Percentiles rank a stretch among this genome's conserved stretches.
Evolutionary conservation across 2,329 filamentous ascomycete species (phyloP).

Genomic region (Ceratocystis harringtonii): DNA sequence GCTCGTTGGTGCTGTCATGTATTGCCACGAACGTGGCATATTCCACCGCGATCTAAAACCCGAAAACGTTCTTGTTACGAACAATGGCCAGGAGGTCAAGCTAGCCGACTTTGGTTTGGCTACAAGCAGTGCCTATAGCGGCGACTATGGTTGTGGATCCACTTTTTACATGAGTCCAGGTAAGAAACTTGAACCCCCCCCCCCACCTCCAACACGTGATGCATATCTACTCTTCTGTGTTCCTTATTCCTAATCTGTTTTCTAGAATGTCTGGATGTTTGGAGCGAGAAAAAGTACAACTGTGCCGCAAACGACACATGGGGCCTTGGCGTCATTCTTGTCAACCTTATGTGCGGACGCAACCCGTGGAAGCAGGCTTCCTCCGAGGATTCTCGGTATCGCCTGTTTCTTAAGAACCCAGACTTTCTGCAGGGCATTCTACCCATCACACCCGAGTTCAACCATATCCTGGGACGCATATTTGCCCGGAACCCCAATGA

Average conservation of each 20-base stretch:
- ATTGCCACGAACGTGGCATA: conserved; percentile 84
- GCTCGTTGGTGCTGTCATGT: conserved; percentile 88
- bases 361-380: conserved; percentile 99
- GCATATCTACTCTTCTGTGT: conserved; percentile 18
- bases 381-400: conserved; percentile 84
- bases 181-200: conserved; percentile 33
- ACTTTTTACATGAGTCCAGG: conserved; percentile 99
- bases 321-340: conserved; percentile 94
- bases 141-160: conserved; percentile 93
- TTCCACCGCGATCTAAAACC: conserved; percentile 97
- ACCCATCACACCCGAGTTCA: conserved; percentile 76
- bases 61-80: conserved; percentile 89
- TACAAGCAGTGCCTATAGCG: conserved; percentile 66
- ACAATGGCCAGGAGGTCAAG: conserved; percentile 80
- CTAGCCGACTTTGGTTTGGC: conserved; percentile 95
- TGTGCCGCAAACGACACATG: conserved; percentile 94
- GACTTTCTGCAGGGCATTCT: conserved; percentile 87
- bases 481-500: conserved; percentile 76
- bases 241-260: conserved; percentile 20
- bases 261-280: conserved; percentile 76
- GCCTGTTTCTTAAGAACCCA: conserved; percentile 69
- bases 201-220: conserved; percentile 8
- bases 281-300: conserved; percentile 61
- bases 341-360: conserved; percentile 93
- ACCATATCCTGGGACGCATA: conserved; percentile 71